A percentile compares a stretch with the other conserved stretches of the same genome.
These are phyloP conservation scores for Aureobasidium sp. DNA, from an alignment of 2,329 filamentous ascomycete genomes.

Conservation along the genomic window DNA sequence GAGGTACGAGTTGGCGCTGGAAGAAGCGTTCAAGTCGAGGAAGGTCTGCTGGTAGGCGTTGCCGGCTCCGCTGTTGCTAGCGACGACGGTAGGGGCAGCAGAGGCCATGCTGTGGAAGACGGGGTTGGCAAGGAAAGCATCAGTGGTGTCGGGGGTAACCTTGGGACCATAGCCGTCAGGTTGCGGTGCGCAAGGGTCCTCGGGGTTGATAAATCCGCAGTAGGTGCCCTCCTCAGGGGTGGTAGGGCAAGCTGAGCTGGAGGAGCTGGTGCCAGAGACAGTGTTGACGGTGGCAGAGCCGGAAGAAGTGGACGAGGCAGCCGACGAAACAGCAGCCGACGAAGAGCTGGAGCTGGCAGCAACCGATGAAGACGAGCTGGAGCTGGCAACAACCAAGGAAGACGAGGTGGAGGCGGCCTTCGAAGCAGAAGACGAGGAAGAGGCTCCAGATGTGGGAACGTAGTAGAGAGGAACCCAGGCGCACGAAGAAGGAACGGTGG, in stretches of 20 bases:
- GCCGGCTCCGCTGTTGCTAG: slow-evolving; percentile 16
- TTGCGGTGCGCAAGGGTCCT: slow-evolving; percentile 23
- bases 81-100: slow-evolving; percentile 21
- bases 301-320: slow-evolving; percentile 3
- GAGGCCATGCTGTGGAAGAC: slow-evolving; percentile 22
- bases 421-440: neutral
- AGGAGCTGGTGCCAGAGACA: slow-evolving; percentile 21
- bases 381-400: neutral
- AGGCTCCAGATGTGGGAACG: neutral
- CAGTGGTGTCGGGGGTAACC: slow-evolving; percentile 22
- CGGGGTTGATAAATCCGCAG: slow-evolving; percentile 34
- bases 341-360: neutral
- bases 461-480: slow-evolving; percentile 4
- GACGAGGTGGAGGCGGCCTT: neutral
- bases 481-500: neutral
- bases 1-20: slow-evolving; percentile 20
- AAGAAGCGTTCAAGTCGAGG: slow-evolving; percentile 20
- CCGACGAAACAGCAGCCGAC: neutral
- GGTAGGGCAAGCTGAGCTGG: slow-evolving; percentile 25
- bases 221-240: slow-evolving; percentile 28
- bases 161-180: slow-evolving; percentile 24
- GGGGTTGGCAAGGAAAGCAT: slow-evolving; percentile 23
- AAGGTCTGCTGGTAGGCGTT: slow-evolving; percentile 21
- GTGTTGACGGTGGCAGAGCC: slow-evolving; percentile 11
- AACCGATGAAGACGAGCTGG: slow-evolving; percentile 8